phyloP scores from a whole-genome alignment of 2,329 filamentous ascomycete species.

The Dothiorella sarmentorum region DNA sequence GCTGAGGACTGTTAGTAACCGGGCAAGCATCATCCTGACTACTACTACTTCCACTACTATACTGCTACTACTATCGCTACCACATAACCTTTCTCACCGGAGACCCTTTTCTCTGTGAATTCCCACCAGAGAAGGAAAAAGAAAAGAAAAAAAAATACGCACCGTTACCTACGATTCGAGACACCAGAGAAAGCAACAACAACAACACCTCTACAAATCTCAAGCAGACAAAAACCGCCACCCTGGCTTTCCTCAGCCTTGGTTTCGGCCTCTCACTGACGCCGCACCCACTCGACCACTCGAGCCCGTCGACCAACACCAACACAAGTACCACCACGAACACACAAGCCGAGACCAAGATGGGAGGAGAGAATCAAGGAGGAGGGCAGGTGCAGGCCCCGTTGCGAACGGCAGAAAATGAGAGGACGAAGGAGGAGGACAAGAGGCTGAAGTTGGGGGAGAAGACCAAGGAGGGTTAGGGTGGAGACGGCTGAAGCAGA shows the following conservation, averaged over 20 bases:
- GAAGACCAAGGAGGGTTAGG: constrained; percentile 3
- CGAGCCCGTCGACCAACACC: not conserved
- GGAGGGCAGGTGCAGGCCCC: not conserved
- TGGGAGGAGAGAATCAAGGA: not conserved
- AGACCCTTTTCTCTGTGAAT: too few species aligned
- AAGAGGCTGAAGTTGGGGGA: not conserved
- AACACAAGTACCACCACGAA: not conserved
- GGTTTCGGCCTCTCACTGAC: not conserved
- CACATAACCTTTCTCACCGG: too few species aligned
- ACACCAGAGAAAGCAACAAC: not conserved
- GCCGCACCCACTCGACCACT: not conserved
- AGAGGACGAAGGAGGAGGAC: constrained; percentile 3
- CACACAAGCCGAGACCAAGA: not conserved
- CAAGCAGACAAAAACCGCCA: too few species aligned
- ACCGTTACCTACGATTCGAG: too few species aligned
- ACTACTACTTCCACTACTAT: too few species aligned
- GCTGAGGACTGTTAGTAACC: too few species aligned
- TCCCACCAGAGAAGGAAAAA: too few species aligned
- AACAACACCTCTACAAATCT: not conserved
- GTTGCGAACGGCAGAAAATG: not conserved
- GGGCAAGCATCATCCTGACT: too few species aligned
- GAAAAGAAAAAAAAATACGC: too few species aligned
- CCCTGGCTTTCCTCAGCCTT: not conserved
- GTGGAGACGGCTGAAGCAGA: not conserved
- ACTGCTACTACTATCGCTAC: too few species aligned